phyloP scores from a whole-genome alignment of 2,329 filamentous ascomycete genomes.

The Cladosporium sphaerospermum region DNA sequence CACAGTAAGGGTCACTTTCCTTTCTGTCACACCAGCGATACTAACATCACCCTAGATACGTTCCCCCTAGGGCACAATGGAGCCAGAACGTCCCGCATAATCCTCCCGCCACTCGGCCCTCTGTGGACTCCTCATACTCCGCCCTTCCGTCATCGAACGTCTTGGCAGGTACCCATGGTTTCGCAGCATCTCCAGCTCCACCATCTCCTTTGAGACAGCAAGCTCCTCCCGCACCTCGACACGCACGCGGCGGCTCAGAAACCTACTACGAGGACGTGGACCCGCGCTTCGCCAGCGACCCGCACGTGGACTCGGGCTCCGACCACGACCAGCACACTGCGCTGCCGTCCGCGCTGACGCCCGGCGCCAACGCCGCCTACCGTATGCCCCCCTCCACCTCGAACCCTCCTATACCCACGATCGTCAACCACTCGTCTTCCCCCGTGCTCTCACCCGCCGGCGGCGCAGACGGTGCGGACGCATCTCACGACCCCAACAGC shows the following conservation, averaged over 20 bases:
- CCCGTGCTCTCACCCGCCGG: not conserved
- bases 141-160: conserved; percentile 7
- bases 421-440: conserved; percentile 9
- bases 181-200: conserved; percentile 20
- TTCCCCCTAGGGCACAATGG: conserved; percentile 44
- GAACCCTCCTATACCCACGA: conserved; percentile 11
- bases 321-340: conserved; percentile 1
- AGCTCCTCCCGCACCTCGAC: conserved; percentile 13
- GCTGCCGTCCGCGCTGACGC: conserved; percentile 5
- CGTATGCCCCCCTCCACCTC: conserved; percentile 9
- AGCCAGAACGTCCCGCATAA: conserved; percentile 28
- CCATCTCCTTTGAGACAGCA: conserved; percentile 20
- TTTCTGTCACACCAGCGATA: not conserved
- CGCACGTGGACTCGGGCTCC: conserved; percentile 3
- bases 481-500: conserved; percentile 2
- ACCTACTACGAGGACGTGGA: conserved; percentile 92
- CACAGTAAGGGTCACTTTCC: conserved; percentile 55
- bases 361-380: conserved; percentile 6
- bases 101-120: not conserved
- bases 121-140: not conserved
- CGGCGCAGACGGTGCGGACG: not conserved
- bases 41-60: conserved; percentile 31
- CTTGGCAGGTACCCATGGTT: not conserved
- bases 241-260: conserved; percentile 35
- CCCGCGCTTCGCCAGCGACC: conserved; percentile 62